A percentile compares a stretch with the other conserved stretches of the same genome.
Evolutionary conservation across 352 stramenopile species (phyloP).

Genomic region (Phytophthora ramorum): DNA sequence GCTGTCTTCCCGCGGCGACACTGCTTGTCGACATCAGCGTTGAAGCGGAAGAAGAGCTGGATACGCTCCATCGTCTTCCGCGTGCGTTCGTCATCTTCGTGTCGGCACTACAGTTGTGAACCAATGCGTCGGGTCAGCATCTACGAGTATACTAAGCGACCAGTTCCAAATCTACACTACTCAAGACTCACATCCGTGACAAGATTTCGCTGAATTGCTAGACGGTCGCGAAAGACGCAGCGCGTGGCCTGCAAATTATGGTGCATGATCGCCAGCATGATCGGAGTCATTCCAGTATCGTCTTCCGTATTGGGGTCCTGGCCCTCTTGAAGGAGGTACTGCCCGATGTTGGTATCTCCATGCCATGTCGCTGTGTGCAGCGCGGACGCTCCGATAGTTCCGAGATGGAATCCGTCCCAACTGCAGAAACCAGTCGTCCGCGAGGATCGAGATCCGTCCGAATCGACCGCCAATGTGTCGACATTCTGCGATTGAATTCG

Average conservation of each 20-base stretch:
- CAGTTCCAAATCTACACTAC: neutral
- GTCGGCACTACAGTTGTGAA: conserved; percentile 10
- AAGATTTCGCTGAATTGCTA: conserved; percentile 28
- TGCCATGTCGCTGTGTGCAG: conserved; percentile 28
- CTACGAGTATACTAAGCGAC: neutral
- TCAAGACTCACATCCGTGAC: conserved; percentile 15
- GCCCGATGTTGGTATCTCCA: conserved; percentile 10
- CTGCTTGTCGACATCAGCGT: conserved; percentile 7
- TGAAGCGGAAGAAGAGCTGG: conserved; percentile 1
- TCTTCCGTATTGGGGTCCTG: conserved; percentile 22
- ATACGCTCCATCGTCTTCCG: conserved; percentile 1
- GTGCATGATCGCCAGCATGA: conserved; percentile 26
- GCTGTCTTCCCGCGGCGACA: conserved; percentile 20
- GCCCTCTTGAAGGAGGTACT: conserved; percentile 17
- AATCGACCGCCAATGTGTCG: neutral
- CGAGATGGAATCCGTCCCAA: conserved; percentile 25
- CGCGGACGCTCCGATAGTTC: conserved; percentile 19
- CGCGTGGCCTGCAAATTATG: conserved; percentile 22
- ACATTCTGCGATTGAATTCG: neutral
- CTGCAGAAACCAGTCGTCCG: conserved; percentile 9
- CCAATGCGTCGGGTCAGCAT: neutral
- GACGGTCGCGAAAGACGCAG: conserved; percentile 20
- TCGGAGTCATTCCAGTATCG: conserved; percentile 18
- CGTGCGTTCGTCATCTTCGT: conserved; percentile 21
- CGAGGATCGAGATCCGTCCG: neutral